These are phyloP conservation scores for Eremochloa ophiuroides DNA, from an alignment of 176 grass and related monocot genomes.

Conservation along the genomic window DNA sequence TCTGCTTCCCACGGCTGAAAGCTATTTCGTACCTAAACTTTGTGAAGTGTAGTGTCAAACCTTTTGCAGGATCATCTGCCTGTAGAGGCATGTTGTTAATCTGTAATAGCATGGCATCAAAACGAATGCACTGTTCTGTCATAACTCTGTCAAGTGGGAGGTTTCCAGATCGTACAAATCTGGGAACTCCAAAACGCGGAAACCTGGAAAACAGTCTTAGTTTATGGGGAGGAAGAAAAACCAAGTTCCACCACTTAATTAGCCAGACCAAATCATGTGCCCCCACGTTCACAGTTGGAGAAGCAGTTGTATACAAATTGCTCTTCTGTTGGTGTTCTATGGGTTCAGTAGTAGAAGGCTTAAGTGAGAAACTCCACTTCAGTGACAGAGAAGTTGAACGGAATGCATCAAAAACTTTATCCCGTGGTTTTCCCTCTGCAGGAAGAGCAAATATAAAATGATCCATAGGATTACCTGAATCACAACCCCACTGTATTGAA, in stretches of 20 bases:
- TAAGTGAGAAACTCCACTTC: slow-evolving; percentile 93
- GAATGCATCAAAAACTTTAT: slow-evolving; percentile 82
- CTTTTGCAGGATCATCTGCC: slow-evolving; percentile 83
- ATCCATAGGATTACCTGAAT: slow-evolving; percentile 82
- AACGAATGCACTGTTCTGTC: slow-evolving; percentile 93
- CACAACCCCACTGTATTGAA: slow-evolving; percentile 90
- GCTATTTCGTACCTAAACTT: slow-evolving; percentile 80
- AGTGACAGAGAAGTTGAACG: slow-evolving; percentile 92
- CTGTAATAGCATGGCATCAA: slow-evolving; percentile 51
- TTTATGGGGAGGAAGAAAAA: slow-evolving; percentile 95
- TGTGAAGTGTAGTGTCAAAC: slow-evolving; percentile 63
- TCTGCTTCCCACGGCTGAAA: slow-evolving; percentile 86
- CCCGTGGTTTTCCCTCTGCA: slow-evolving; percentile 68
- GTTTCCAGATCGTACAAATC: slow-evolving; percentile 85
- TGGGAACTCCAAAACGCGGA: slow-evolving; percentile 94
- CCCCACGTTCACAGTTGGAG: slow-evolving; percentile 65
- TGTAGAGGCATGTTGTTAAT: slow-evolving; percentile 68
- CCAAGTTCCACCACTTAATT: slow-evolving; percentile 69
- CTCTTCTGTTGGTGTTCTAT: slow-evolving; percentile 34
- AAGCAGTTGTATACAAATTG: slow-evolving; percentile 32
- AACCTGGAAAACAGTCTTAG: slow-evolving; percentile 92
- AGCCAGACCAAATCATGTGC: slow-evolving; percentile 89
- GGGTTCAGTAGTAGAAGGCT: slow-evolving; percentile 36
- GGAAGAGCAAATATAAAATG: slow-evolving; percentile 93
- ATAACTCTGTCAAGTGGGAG: slow-evolving; percentile 94